Percentiles rank a stretch among this genome's conserved stretches.
Conservation (phyloP, 345 rosid genomes). For the Mercurialis annua region DNA sequence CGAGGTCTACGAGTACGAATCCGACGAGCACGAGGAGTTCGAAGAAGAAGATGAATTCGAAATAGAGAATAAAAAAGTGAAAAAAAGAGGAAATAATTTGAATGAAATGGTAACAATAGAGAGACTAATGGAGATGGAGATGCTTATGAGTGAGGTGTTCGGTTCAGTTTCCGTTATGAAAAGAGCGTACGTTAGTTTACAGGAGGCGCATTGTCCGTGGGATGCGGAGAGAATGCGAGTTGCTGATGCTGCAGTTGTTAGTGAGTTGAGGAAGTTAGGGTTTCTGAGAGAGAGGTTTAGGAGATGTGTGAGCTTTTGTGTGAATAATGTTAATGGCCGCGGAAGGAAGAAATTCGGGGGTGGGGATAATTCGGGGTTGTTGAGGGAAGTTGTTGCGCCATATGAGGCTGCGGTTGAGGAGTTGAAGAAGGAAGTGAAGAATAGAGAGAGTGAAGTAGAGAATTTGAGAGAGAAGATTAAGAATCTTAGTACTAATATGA, state of each 20-base stretch:
- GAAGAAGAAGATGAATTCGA: slow-evolving; percentile 26
- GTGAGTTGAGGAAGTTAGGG: slow-evolving; percentile 67
- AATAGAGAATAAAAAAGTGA: slow-evolving; percentile 4
- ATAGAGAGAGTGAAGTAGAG: slow-evolving; percentile 62
- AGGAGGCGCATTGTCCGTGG: slow-evolving; percentile 97
- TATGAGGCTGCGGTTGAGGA: slow-evolving; percentile 88
- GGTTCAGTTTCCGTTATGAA: slow-evolving; percentile 65
- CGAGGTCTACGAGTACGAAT: slow-evolving; percentile 31
- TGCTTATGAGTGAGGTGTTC: slow-evolving; percentile 66
- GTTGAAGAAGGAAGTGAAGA: slow-evolving; percentile 74
- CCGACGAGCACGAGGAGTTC: slow-evolving; percentile 35
- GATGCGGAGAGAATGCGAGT: slow-evolving; percentile 84
- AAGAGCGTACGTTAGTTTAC: slow-evolving; percentile 65
- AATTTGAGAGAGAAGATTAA: slow-evolving; percentile 73
- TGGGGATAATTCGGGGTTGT: slow-evolving; percentile 36
- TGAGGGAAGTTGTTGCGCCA: slow-evolving; percentile 90
- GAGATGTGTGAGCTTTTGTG: slow-evolving; percentile 39
- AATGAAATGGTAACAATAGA: slow-evolving; percentile 20
- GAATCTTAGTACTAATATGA: slow-evolving; percentile 18
- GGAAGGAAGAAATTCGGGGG: slow-evolving; percentile 21
- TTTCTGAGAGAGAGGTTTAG: slow-evolving; percentile 68
- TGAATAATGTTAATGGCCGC: slow-evolving; percentile 24
- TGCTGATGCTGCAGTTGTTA: slow-evolving; percentile 80
- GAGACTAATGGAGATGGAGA: slow-evolving; percentile 54
- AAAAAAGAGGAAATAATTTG: slow-evolving; percentile 12